phyloP scores from a whole-genome alignment of 495 filamentous ascomycete genomes.

The Amphirosellinia nigrospora region DNA sequence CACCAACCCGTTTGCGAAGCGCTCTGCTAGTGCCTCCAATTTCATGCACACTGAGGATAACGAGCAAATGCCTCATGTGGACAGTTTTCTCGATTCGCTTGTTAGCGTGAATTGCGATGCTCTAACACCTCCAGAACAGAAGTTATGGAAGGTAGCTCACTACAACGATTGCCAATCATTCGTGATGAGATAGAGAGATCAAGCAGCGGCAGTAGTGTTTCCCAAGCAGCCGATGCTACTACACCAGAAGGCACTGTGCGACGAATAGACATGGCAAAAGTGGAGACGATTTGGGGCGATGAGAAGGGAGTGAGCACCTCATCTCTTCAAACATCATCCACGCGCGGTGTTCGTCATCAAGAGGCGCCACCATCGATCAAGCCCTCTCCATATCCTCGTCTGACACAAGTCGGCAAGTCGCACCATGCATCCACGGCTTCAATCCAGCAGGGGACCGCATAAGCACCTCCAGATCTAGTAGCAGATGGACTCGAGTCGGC shows the following conservation, averaged over 20 bases:
- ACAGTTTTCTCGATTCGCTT: slow-evolving; percentile 31
- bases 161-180: slow-evolving; percentile 43
- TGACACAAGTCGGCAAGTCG: slow-evolving; percentile 39
- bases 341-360: slow-evolving; percentile 22
- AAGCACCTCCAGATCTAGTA: slow-evolving; percentile 33
- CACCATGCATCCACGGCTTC: slow-evolving; percentile 31
- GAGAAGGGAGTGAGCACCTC: slow-evolving; percentile 26
- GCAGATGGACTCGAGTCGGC: slow-evolving; percentile 42
- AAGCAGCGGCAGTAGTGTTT: slow-evolving; percentile 25
- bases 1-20: slow-evolving; percentile 65
- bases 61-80: slow-evolving; percentile 30
- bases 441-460: slow-evolving; percentile 33
- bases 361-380: slow-evolving; percentile 30
- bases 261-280: slow-evolving; percentile 29
- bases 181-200: slow-evolving; percentile 45
- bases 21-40: slow-evolving; percentile 49
- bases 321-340: slow-evolving; percentile 29
- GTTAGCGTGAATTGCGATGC: slow-evolving; percentile 32
- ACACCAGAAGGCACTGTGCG: slow-evolving; percentile 33
- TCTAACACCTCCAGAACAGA: slow-evolving; percentile 18
- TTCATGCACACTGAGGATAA: slow-evolving; percentile 28
- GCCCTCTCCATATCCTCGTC: slow-evolving; percentile 32
- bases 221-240: slow-evolving; percentile 14
- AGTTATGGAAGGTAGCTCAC: slow-evolving; percentile 29
- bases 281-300: slow-evolving; percentile 32